Evolutionary conservation across 768 basidiomycete genomes (phyloP).

Genomic region (Russula olivacea): DNA sequence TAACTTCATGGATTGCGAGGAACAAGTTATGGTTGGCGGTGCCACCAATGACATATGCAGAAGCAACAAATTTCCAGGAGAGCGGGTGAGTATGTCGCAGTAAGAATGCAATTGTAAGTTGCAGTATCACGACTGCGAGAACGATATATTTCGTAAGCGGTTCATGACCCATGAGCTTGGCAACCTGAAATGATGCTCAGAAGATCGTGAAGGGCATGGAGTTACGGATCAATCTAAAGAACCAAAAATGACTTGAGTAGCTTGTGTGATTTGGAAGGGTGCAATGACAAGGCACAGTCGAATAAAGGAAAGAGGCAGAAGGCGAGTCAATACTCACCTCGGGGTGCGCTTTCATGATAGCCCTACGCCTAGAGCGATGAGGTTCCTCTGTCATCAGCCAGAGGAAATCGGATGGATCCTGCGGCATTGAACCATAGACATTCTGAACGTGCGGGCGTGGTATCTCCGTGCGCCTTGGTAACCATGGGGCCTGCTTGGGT

Average conservation of each 20-base stretch:
- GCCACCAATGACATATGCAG: constrained; percentile 84
- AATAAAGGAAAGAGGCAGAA: neutral
- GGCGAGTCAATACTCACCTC: constrained; percentile 47
- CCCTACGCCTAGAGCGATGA: constrained; percentile 79
- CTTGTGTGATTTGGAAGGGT: neutral
- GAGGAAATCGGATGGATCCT: constrained; percentile 81
- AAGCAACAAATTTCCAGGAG: constrained; percentile 65
- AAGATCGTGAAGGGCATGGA: neutral
- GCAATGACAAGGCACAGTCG: neutral
- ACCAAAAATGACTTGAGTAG: neutral
- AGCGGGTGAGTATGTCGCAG: constrained; percentile 65
- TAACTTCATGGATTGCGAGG: constrained; percentile 97
- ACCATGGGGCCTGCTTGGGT: constrained; percentile 37
- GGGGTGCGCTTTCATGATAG: constrained; percentile 91
- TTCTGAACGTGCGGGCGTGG: constrained; percentile 40
- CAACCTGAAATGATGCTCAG: constrained; percentile 51
- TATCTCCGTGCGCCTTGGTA: constrained; percentile 48
- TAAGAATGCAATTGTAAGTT: constrained; percentile 55
- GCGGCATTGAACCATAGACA: constrained; percentile 48
- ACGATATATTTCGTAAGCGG: constrained; percentile 89
- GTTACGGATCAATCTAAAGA: neutral
- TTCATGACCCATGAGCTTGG: constrained; percentile 94
- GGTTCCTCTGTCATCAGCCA: constrained; percentile 99
- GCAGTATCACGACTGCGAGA: constrained; percentile 71
- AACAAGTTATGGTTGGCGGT: constrained; percentile 98